Evolutionary conservation across 2,329 filamentous ascomycete species (phyloP).

Genomic region (Aspergillus latus): DNA sequence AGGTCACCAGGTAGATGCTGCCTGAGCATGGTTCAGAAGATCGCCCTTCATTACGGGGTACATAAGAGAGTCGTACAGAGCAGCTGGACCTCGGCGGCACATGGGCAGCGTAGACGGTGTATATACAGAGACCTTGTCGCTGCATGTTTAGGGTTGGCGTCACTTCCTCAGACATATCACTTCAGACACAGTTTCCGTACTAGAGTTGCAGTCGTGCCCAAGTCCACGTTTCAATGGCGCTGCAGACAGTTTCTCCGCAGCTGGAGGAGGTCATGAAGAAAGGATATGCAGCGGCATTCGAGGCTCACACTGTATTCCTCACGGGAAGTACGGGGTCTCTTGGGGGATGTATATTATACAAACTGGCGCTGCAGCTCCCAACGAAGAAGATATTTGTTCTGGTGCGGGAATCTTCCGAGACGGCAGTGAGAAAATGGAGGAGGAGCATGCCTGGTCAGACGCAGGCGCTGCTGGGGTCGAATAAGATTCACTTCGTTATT

Average conservation of each 20-base stretch:
- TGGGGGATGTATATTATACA: constrained; percentile 36
- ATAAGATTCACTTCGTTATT: constrained; percentile 30
- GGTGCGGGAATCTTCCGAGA: constrained; percentile 24
- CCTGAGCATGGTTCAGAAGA: not conserved
- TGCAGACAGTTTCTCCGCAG: constrained; percentile 9
- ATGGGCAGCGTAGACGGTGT: not conserved
- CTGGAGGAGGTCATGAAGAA: constrained; percentile 23
- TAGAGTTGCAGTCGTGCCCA: not conserved
- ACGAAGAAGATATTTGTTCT: constrained; percentile 33
- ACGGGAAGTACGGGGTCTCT: constrained; percentile 34
- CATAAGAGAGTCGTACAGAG: constrained; percentile 7
- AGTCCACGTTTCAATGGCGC: constrained; percentile 4
- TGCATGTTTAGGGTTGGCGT: not conserved
- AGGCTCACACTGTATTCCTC: constrained; percentile 30
- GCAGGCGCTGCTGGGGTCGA: constrained; percentile 25
- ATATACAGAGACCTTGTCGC: constrained; percentile 4
- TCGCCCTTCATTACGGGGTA: not conserved
- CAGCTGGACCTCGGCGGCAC: constrained; percentile 8
- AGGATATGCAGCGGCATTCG: constrained; percentile 28
- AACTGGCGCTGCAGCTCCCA: constrained; percentile 33
- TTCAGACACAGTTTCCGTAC: not conserved
- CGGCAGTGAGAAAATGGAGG: constrained; percentile 31
- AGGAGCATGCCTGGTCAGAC: constrained; percentile 32
- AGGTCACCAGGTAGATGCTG: not conserved
- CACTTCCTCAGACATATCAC: not conserved